Evolutionary conservation across 257 asterid species (phyloP), one percentile per base, ranked within the genome.

Genomic region (Schizonepeta tenuifolia): DNA sequence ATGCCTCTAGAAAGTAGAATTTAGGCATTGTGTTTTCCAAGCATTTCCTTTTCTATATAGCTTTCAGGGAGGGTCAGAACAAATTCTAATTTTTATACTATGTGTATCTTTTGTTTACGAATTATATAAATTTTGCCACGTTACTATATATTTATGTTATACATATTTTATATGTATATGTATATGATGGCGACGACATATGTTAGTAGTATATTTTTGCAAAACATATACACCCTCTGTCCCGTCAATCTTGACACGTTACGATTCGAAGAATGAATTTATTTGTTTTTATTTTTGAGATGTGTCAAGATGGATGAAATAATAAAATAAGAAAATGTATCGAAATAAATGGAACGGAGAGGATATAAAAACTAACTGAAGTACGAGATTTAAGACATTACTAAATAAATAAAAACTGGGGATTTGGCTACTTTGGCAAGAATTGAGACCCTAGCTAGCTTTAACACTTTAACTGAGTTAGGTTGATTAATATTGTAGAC

Each of bases 1-100:
- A 71, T 77, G 81, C 77, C 60, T 71, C 57, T 21, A 10, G 13
- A 38, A 26, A 46, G 47, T 20, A 47, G 64, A 63, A 75, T 75
- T 36, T 69, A 60, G 57, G 71, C 71, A 66, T 31, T 65, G 21
- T 15, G 36, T 67, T 75, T 47, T 72, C 40, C 53, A 12, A 9
- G 24, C 21, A 40, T 73, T 54, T 40, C 47, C 24, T 73, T 62
- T 71, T 17, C 15, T 20, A 17, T 57, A 53, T 11, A 36, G 21
- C 28, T 21, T 65, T 10, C 56, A 9, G 4, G 75, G 18, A 9
- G 40, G 22, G 28, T 22, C 18, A 40, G 18, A 40, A 11, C 6
- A 21, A 22, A 63, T 63, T 12, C 69, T 63, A 20, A 2, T 18
- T 63, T 41, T 20, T 21, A 4, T 21, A 18, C 15, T 0, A 2